Evolutionary conservation across 768 basidiomycete genomes (phyloP), one percentile per base, ranked within the genome.

Genomic region (Rhizopogon roseolus): DNA sequence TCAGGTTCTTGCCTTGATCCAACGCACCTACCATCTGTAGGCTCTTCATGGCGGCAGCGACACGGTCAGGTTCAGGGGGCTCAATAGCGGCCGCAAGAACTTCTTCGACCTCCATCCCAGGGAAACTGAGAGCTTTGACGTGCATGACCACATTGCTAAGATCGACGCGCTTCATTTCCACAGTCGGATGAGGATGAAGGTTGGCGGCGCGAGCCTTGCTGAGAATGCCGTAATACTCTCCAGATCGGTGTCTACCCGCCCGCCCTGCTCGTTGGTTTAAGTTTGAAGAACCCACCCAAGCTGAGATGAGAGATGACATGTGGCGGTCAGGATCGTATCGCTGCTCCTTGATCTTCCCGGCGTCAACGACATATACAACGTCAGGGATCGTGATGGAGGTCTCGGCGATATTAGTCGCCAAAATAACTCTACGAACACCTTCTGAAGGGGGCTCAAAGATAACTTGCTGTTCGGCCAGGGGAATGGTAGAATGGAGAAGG

Each of bases 311-410:
- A 17, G 91, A 88, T 0, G 93, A 92, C 73, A 96, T 88, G 60
- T 90, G 90, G 25, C 90, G 79, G 48, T 88, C 81, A 1, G 95
- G 92, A 62, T 98, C 93, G 62, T 93, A 98, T 14, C 84, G 80
- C 62, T 89, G 82, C 69, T 95, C 90, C 70, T 97, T 97, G 63
- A 93, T 79, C 62, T 87, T 86, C 16, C 82, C 95, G 0, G 89
- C 81, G 63, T 98, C 96, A 41, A 98, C 84, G 29, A 98, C 95
- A 62, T 91, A 94, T 9, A 96, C 91, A 25, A 97, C 91, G 59
- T 96, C 91, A 1, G 93, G 93, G 60, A 98, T 96, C 4, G 95
- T 98, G 60, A 97, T 79, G 4, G 92, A 94, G 3, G 94, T 95
- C 71, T 98, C 95, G 11, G 94, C 94, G 42, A 97, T 93, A 66